These are phyloP conservation scores for Diplotaxis tenuifolia DNA, from an alignment of 345 rosid species.

Conservation along the genomic window DNA sequence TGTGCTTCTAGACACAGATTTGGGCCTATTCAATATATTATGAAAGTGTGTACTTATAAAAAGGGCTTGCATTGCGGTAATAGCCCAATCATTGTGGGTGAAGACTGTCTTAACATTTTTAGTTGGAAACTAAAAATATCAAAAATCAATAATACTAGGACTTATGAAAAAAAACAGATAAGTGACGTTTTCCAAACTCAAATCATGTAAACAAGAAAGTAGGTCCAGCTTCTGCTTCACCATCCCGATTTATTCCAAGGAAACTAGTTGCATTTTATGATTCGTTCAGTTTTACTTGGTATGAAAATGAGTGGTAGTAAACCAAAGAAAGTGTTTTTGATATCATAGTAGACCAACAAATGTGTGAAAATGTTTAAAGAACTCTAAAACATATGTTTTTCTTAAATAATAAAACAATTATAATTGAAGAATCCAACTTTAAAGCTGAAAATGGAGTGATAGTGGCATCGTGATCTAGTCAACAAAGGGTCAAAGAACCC, in stretches of 20 bases:
- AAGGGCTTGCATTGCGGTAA: neutral
- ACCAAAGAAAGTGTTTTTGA: neutral
- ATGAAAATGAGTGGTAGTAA: neutral
- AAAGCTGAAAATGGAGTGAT: conserved; percentile 9
- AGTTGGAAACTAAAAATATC: neutral
- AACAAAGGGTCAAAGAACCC: conserved; percentile 57
- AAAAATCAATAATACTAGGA: neutral
- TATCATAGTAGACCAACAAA: neutral
- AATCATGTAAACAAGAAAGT: conserved; percentile 5
- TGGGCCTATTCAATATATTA: neutral
- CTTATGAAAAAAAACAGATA: neutral
- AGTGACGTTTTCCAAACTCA: conserved; percentile 4
- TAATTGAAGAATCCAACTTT: neutral
- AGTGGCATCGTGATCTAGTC: conserved; percentile 16
- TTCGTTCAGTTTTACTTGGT: neutral
- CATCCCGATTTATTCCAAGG: neutral
- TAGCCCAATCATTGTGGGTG: conserved; percentile 1
- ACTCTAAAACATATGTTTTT: neutral
- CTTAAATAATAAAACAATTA: neutral
- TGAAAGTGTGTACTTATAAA: neutral
- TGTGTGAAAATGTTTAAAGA: neutral
- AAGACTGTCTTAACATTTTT: neutral
- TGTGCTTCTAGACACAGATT: neutral
- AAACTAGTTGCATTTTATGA: conserved; percentile 11
- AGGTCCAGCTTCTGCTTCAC: neutral